phyloP scores from a whole-genome alignment of 148 eudicot genomes.

The Pouteria glomerata region DNA sequence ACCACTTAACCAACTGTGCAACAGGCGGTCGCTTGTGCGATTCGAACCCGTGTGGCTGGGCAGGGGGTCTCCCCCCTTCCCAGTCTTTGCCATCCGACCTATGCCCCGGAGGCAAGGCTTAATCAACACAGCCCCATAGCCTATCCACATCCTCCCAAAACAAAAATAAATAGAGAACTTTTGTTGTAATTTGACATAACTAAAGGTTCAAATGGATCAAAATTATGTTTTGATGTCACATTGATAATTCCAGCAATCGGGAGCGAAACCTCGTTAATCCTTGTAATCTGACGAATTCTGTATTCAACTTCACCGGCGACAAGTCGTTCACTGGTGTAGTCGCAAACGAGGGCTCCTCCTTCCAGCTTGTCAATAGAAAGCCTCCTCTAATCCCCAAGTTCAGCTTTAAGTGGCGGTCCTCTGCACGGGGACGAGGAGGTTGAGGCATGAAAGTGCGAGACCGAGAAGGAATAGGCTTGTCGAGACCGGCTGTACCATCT shows the following conservation, averaged over 20 bases:
- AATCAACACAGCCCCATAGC: too few relatives aligned
- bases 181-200: too few relatives aligned
- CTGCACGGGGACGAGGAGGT: constrained; percentile 83
- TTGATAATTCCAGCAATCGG: constrained; percentile 29
- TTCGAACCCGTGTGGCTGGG: too few relatives aligned
- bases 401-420: constrained; percentile 77
- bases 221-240: too few relatives aligned
- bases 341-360: constrained; percentile 58
- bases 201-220: too few relatives aligned
- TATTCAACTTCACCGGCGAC: constrained; percentile 86
- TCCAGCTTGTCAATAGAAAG: constrained; percentile 81
- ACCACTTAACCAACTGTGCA: too few relatives aligned
- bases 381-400: constrained; percentile 64
- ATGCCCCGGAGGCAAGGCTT: too few relatives aligned
- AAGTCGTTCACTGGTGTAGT: constrained; percentile 58
- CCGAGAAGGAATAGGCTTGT: constrained; percentile 77
- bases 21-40: too few relatives aligned
- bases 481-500: constrained; percentile 63
- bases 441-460: constrained; percentile 74
- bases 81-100: too few relatives aligned
- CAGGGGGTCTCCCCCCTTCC: too few relatives aligned
- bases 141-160: too few relatives aligned
- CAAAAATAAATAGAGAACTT: too few relatives aligned
- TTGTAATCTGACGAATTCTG: constrained; percentile 43
- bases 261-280: constrained; percentile 17